These are phyloP conservation scores for Beauveria sp. DNA, from an alignment of 2,329 filamentous ascomycete genomes.

Conservation along the genomic window DNA sequence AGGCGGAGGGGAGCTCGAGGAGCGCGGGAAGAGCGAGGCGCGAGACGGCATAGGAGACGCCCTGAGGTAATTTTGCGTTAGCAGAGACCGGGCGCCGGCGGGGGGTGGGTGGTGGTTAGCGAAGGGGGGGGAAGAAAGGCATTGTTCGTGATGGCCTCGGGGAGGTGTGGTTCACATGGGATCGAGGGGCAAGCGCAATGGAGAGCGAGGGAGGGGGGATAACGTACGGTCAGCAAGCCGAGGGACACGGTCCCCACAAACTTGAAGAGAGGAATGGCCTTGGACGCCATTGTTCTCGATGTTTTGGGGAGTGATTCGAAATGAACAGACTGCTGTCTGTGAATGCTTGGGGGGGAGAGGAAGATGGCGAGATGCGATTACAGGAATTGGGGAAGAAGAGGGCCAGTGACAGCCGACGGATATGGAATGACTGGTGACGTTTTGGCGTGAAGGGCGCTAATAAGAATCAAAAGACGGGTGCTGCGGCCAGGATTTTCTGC, in stretches of 20 bases:
- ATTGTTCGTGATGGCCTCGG: background rate
- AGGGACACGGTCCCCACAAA: conserved; percentile 89
- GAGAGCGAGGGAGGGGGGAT: background rate
- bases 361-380: background rate
- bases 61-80: conserved; percentile 43
- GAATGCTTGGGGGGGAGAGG: background rate
- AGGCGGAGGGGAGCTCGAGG: conserved; percentile 67
- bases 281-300: conserved; percentile 49
- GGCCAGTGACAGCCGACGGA: background rate
- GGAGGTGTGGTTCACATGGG: background rate
- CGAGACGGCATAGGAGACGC: conserved; percentile 78
- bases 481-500: background rate
- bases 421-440: conserved; percentile 5
- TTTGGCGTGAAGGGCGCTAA: background rate
- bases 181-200: background rate
- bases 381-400: background rate
- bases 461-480: background rate
- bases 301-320: background rate
- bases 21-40: conserved; percentile 73
- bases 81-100: background rate
- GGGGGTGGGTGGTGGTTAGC: no score
- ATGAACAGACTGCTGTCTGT: background rate
- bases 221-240: conserved; percentile 75
- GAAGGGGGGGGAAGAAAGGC: background rate
- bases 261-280: conserved; percentile 71